phyloP scores from a whole-genome alignment of 2,329 filamentous ascomycete species.

The Colletotrichum ledebouriae region DNA sequence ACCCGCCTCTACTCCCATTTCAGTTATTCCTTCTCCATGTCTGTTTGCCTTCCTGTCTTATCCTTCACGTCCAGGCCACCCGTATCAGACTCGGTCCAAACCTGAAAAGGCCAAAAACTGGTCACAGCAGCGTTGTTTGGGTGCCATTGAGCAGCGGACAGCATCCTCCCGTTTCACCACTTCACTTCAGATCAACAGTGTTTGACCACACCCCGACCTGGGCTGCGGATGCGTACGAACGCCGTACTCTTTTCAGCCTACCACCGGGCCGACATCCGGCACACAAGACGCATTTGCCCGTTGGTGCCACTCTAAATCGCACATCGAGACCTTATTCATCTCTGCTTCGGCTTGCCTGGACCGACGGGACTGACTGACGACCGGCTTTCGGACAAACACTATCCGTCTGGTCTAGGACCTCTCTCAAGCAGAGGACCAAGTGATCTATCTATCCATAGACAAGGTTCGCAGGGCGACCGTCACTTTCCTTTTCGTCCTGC shows the following conservation, averaged over 20 bases:
- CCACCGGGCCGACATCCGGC: constrained; percentile 26
- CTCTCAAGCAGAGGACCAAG: background rate
- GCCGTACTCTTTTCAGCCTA: background rate
- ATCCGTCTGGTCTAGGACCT: constrained; percentile 23
- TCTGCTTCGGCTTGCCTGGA: background rate
- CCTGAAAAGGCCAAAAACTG: background rate
- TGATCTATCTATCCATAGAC: background rate
- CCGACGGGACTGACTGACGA: background rate
- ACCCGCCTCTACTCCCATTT: background rate
- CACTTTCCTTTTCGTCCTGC: background rate
- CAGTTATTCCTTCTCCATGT: background rate
- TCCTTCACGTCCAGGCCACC: background rate
- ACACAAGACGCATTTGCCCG: constrained; percentile 37
- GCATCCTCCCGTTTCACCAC: constrained; percentile 37
- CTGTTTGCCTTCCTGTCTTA: background rate
- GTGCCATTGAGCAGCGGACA: constrained; percentile 36
- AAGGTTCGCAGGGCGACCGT: constrained; percentile 2
- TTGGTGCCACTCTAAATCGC: constrained; percentile 21
- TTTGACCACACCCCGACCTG: constrained; percentile 30
- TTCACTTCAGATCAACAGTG: constrained; percentile 20
- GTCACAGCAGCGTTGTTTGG: constrained; percentile 38
- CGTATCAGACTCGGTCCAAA: constrained; percentile 2
- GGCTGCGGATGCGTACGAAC: background rate
- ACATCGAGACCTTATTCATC: constrained; percentile 20
- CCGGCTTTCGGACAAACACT: constrained; percentile 30